Evolutionary conservation across 129 eudicot species (phyloP), one percentile per base, ranked within the genome.

Genomic region (Flaveria robusta): DNA sequence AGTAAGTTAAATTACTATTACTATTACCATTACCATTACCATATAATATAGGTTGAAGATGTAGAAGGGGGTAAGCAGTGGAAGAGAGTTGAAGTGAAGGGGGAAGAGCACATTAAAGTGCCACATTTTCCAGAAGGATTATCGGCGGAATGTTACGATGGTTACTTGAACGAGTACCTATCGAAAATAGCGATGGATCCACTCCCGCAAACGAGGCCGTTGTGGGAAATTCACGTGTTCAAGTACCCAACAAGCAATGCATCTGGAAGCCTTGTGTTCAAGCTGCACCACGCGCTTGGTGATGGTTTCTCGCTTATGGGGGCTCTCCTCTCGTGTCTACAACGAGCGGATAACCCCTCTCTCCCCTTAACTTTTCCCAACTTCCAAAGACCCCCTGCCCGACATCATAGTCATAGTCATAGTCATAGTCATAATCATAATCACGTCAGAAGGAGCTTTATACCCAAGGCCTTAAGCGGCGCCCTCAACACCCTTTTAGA

Each of bases 291-390:
- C 76, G 93, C 93, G 14, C 85, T 88, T 49, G 93, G 93, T 9
- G 93, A 88, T 73, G 93, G 93, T 16, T 88, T 78, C 24, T 88
- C 93, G 31, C 86, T 88, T 8, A 88, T 88, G 90, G 93, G 93
- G 12, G 93, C 93, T n/a, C 90, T 88, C 54, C 88, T 88, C 4
- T 81, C 93, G 2, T 88, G 93, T 71, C 67, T 86, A 22, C 83
- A 88, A 83, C 68, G 93, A 69, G 86, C 83, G 15, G 92, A 88
- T 27, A 65, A 85, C 77, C 92, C 92, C 67, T 75, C 83, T 15
- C 72, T 88, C 6, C 89, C 92, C 23, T 56, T 88, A 39, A 85
- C 89, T 20, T 88, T 88, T 74, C 92, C 92, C 16, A 70, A 73
- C 50, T 72, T 81, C 34, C 85, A 77, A 60, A 71, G 68, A 50